A percentile compares a stretch with the other conserved stretches of the same genome.
phyloP scores from a whole-genome alignment of 768 basidiomycete species.

The Leccinum incarnatum region DNA sequence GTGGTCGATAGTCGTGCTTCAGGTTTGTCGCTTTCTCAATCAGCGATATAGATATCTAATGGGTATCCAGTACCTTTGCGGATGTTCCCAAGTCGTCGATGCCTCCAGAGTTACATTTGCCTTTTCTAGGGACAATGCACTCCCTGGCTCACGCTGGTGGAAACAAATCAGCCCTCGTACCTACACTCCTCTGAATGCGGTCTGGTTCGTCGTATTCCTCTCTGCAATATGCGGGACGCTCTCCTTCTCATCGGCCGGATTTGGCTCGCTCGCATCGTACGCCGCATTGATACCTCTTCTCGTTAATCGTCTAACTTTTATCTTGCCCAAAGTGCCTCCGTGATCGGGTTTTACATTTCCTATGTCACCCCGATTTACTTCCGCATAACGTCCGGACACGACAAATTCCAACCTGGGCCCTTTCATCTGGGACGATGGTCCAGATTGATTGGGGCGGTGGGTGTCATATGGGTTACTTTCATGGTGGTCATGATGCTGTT shows the following conservation, averaged over 20 bases:
- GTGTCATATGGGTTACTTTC: conserved; percentile 32
- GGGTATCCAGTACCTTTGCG: conserved; percentile 36
- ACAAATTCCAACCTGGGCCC: conserved; percentile 34
- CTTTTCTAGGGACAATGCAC: conserved; percentile 38
- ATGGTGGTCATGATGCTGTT: conserved; percentile 35
- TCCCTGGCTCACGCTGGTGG: conserved; percentile 39
- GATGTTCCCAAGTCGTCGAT: conserved; percentile 46
- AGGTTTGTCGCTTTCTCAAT: conserved; percentile 27
- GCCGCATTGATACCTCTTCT: neutral
- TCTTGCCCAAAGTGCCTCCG: conserved; percentile 22
- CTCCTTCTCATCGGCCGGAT: conserved; percentile 33
- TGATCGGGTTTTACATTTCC: conserved; percentile 37
- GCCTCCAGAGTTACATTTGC: conserved; percentile 49
- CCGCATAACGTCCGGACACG: conserved; percentile 33
- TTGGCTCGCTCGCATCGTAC: conserved; percentile 37
- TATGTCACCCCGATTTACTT: conserved; percentile 39
- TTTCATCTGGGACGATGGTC: conserved; percentile 33
- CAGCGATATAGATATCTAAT: neutral
- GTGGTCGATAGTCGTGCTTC: conserved; percentile 43
- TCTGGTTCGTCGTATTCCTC: conserved; percentile 35
- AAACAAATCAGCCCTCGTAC: conserved; percentile 32
- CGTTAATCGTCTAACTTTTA: neutral
- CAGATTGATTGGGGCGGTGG: conserved; percentile 28
- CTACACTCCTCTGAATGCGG: conserved; percentile 37
- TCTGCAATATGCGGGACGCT: conserved; percentile 31